Base-by-base conservation (phyloP, 1,284 basidiomycete species). In the Abortiporus biennis region DNA sequence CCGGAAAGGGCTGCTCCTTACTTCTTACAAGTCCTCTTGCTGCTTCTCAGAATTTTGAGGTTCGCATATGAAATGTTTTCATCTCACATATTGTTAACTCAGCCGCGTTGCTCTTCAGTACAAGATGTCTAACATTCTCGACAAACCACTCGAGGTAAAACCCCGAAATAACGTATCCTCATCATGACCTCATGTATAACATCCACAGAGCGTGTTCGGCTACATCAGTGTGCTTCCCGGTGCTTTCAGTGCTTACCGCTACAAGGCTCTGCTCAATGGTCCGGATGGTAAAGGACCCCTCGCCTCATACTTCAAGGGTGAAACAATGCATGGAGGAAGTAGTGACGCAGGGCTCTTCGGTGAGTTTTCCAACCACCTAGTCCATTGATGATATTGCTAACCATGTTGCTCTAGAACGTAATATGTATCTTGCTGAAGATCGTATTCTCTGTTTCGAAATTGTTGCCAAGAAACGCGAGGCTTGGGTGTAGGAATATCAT, bases 381-480 rank as follows among this genome's bases (percentile, higher is more conserved):
- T 29, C n/a, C 27, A n/a, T 29, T 29, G 9, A 9, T 29, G 27
- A 8, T 41, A 48, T 16, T 57, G 24, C 32, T 11, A 16, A 41
- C 24, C 29, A 56, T 33, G 20, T 15, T 3, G 12, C 57, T 44
- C 47, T 61, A 69, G 78, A 92, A 61, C 74, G 87, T 27, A 93
- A 93, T 68, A 92, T 92, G 86, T 92, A 91, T 60, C 78, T 92
- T 47, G 90, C 90, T 17, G 89, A 88, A 58, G 93, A 97, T 68
- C 89, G 95, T 56, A 97, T 98, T 49, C 68, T 96, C 34, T 98
- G 94, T 64, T 99, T 96, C 65, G 95, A 98, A 66, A 90, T 99
- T 39, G 91, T 97, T 38, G 94, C 93, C 3, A 98, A 97, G 73
- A 87, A 87, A 59, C 68, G 67, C 20, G 85, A 88, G 59, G 82